Base-by-base conservation (phyloP, 441 rosid species). In the Brassica hybrid region DNA sequence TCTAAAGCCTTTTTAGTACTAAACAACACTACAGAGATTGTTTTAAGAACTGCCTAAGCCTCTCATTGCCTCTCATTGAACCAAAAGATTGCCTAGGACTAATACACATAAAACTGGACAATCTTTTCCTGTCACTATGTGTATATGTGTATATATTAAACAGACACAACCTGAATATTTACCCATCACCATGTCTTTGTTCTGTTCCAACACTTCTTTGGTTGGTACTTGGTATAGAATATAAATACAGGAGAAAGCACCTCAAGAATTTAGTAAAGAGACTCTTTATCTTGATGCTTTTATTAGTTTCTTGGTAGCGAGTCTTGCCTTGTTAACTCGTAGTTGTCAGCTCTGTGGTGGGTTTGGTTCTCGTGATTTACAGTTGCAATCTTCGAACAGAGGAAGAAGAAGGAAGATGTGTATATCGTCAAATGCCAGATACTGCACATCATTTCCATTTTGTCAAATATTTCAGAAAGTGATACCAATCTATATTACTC, bases 321-420 rank as follows among this genome's bases (percentile, higher is more conserved):
- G 85, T 92, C 84, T 78, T 85, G 96, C 77, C 89, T 82, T 7
- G 98, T 84, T 78, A 92, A 82, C 81, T 79, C 87, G 78, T 96
- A 89, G 76, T 71, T 84, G 67, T 62, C 84, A 43, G 77, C 87
- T 1, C 61, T 19, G 0, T 63, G 64, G 9, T 72, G 79, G 5
- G 75, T 69, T 77, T 75, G 83, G 77, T 75, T 69, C 58, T 76
- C 93, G 9, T 67, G 76, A 75, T 69, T 76, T 73, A 78, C 79
- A 19, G 70, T 65, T 6, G 65, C 41, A 50, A 84, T 93, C 88
- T 92, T 96, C 70, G 99, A 91, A 83, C 97, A 91, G 48, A 93
- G 97, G 90, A 96, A 93, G 91, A 93, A 89, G 85, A 96, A 93
- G 25, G 97, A 96, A 60, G 97, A 86, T 21, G 88, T 85, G 85